Evolutionary conservation across 78 protist genomes (phyloP).

Genomic region (Dictyostelium purpureum): DNA sequence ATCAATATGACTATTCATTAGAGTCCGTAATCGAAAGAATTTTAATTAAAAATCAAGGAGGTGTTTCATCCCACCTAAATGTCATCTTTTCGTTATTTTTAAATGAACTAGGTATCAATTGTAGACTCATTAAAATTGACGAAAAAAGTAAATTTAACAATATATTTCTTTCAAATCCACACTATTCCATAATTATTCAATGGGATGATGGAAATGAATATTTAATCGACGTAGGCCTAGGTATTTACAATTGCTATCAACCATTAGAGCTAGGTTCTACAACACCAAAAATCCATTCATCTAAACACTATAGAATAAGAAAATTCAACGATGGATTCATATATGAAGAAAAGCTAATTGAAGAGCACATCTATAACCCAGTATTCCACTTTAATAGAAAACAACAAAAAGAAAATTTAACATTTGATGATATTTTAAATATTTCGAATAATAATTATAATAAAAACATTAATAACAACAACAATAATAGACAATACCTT

Average conservation of each 20-base stretch:
- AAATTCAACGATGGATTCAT: background rate
- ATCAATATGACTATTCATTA: no score
- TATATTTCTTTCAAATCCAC: no score
- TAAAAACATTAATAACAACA: no score
- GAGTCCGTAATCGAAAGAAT: no score
- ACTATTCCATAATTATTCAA: background rate
- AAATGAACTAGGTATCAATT: background rate
- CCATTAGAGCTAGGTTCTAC: background rate
- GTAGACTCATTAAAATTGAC: background rate
- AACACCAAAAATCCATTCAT: background rate
- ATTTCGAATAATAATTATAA: no score
- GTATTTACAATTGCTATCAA: background rate
- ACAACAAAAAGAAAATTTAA: no score
- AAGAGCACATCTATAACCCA: background rate
- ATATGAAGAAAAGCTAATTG: background rate
- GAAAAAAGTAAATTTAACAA: background rate
- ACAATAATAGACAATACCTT: no score
- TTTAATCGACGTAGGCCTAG: background rate
- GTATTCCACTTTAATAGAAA: background rate
- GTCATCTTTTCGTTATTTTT: background rate
- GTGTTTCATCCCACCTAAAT: background rate
- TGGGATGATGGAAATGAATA: constrained; percentile 4
- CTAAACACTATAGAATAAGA: background rate
- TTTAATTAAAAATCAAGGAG: background rate
- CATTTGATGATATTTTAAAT: no score